These are phyloP conservation scores for Lanmaoa pseudosensibilis DNA, from an alignment of 768 basidiomycete species.

Conservation along the genomic window DNA sequence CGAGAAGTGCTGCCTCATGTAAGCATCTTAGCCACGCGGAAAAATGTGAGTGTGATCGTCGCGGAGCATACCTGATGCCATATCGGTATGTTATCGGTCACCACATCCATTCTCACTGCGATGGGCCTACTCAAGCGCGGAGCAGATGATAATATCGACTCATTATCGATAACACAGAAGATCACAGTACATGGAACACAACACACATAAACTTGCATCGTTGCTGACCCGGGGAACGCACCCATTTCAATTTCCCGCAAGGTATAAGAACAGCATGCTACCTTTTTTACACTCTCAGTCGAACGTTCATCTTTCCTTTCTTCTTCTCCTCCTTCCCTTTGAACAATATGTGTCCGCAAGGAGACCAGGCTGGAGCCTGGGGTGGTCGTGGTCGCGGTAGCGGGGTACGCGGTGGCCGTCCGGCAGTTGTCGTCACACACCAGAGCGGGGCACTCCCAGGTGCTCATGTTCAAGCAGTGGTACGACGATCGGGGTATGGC, in stretches of 20 bases:
- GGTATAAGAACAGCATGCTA: constrained; percentile 20
- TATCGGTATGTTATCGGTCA: too few species aligned
- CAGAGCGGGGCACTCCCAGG: constrained; percentile 35
- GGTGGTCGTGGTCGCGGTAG: constrained; percentile 30
- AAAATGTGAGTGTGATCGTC: too few species aligned
- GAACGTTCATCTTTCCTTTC: constrained; percentile 19
- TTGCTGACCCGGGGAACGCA: not conserved
- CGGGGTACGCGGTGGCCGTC: constrained; percentile 29
- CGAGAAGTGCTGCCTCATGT: too few species aligned
- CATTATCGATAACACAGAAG: constrained; percentile 24
- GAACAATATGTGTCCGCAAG: constrained; percentile 41
- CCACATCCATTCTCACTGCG: too few species aligned
- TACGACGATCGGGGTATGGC: constrained; percentile 66
- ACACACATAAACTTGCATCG: constrained; percentile 31
- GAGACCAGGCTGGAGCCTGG: constrained; percentile 24
- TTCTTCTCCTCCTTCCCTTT: not conserved
- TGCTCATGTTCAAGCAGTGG: constrained; percentile 51
- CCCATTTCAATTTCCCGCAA: not conserved
- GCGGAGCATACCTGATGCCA: too few species aligned
- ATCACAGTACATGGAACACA: constrained; percentile 15
- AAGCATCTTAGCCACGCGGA: too few species aligned
- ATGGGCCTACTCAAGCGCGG: too few species aligned
- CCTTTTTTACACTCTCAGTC: constrained; percentile 12
- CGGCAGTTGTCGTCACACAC: constrained; percentile 20
- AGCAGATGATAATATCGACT: too few species aligned